Percentiles rank a stretch among this genome's conserved stretches.
Evolutionary conservation across 2,329 filamentous ascomycete genomes (phyloP).

Genomic region (Cladobotryum mycophilum): DNA sequence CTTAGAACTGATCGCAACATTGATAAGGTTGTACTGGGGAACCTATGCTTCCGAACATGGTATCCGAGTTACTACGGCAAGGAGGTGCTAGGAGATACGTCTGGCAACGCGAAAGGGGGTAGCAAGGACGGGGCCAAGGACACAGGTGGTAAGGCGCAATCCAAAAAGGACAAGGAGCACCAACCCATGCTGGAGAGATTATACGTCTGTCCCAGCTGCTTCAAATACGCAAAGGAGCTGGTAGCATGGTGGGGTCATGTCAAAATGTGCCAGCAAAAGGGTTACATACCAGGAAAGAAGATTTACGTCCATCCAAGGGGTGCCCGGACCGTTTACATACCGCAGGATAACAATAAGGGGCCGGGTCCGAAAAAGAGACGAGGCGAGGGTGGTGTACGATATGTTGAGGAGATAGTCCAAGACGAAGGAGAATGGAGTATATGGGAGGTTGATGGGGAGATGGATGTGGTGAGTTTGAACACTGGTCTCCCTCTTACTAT

Average conservation of each 20-base stretch:
- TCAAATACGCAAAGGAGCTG: constrained; percentile 74
- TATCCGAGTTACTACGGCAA: constrained; percentile 86
- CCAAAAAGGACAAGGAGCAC: constrained; percentile 30
- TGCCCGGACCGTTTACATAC: constrained; percentile 33
- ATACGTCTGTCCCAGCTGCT: constrained; percentile 88
- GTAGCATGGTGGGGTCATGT: constrained; percentile 54
- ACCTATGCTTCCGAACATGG: constrained; percentile 81
- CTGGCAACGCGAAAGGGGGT: constrained; percentile 21
- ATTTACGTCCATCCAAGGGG: constrained; percentile 62
- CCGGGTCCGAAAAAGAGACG: constrained; percentile 33
- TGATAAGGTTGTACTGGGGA: constrained; percentile 77
- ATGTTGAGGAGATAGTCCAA: constrained; percentile 38
- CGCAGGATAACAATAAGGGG: constrained; percentile 24
- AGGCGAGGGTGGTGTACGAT: constrained; percentile 29
- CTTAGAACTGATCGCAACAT: constrained; percentile 64
- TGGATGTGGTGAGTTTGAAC: constrained; percentile 55
- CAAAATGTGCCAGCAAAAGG: constrained; percentile 47
- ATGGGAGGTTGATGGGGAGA: constrained; percentile 82
- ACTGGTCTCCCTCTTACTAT: not conserved
- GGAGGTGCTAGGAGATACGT: constrained; percentile 54
- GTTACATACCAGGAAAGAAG: constrained; percentile 57
- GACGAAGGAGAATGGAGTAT: constrained; percentile 74
- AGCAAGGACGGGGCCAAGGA: constrained; percentile 25
- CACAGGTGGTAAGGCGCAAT: constrained; percentile 20
- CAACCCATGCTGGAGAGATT: constrained; percentile 56